Base-by-base conservation (phyloP, 163 green algal species). In the Scenedesmus sp. region DNA sequence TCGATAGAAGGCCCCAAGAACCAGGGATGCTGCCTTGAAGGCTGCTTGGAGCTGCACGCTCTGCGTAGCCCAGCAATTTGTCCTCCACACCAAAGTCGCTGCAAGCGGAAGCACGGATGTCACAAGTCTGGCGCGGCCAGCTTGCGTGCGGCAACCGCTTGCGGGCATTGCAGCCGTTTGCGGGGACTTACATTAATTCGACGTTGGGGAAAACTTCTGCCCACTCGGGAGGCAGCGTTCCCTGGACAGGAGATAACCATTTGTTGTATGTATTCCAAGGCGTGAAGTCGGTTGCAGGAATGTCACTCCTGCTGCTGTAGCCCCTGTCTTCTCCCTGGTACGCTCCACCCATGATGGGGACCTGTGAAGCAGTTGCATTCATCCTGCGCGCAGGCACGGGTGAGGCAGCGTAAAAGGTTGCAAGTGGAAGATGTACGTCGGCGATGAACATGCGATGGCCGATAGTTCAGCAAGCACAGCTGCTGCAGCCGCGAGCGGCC, bases 31-130 rank as follows among this genome's bases (percentile, higher is more conserved):
- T 67, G 22, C 69, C 69, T 26, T 77, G 53, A 33, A 77, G 51
- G 33, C 34, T 69, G 36, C 50, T 57, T 14, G 42, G 42, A 4
- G 6, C 31, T n/a, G 31, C n/a, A 5, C 69, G 34, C 7, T 66
- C 33, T 45, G 54, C 50, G 47, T 77, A 69, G 4, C 53, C 69
- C 39, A 77, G 53, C 10, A 67, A 13, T 36, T 67, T 66, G 54
- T 66, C 69, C 13, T 56, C 69, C 22, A 77, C 53, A 45, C 69
- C 69, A 47, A 77, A 77, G 33, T 77, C 69, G 29, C 69, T 77
- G 69, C 66, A 63, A 45, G 2, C 60, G 11, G 11, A 48, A 45
- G 9, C 7, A 17, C 6, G 7, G 29, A 60, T 60, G 53, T 31
- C 13, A 60, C 10, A 9, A 6, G 29, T 60, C n/a, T n/a, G n/a